Conservation (phyloP, 129 eudicot species). For the Rutidosis leptorrhynchoides region DNA sequence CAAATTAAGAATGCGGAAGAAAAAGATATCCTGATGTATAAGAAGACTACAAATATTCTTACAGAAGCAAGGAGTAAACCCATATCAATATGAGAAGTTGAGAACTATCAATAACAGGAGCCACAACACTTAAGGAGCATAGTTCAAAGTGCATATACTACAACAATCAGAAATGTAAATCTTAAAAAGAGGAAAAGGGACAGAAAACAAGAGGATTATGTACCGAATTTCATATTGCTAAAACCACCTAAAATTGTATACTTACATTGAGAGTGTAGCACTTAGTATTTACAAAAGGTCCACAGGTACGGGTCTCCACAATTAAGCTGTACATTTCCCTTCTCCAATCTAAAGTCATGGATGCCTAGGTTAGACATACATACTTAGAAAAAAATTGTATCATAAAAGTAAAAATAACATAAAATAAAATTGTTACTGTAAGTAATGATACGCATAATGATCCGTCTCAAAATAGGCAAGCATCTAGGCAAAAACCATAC, state of each 20-base stretch:
- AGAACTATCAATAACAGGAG: not conserved
- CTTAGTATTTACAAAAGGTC: not conserved
- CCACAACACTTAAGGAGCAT: not conserved
- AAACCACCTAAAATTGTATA: not conserved
- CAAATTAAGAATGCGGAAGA: too few species aligned
- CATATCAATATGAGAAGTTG: too few species aligned
- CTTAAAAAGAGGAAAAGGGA: not conserved
- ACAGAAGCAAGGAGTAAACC: too few species aligned
- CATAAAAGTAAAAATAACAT: not conserved
- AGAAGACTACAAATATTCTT: too few species aligned
- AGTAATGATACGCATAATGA: too few species aligned
- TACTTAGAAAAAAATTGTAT: not conserved
- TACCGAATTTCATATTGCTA: not conserved
- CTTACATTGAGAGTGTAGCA: constrained; percentile 1
- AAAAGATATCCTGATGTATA: too few species aligned
- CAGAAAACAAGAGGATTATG: not conserved
- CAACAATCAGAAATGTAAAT: not conserved
- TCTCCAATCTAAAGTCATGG: too few species aligned
- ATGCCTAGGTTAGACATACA: too few species aligned
- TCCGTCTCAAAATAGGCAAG: too few species aligned
- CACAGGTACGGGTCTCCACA: constrained; percentile 1
- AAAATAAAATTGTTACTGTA: too few species aligned
- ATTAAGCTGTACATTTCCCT: not conserved
- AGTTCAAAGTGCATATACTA: not conserved
- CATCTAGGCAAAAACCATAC: too few species aligned